Evolutionary conservation across 495 filamentous ascomycete genomes (phyloP), one percentile per base, ranked within the genome.

Genomic region (Barbatosphaeria neglecta): DNA sequence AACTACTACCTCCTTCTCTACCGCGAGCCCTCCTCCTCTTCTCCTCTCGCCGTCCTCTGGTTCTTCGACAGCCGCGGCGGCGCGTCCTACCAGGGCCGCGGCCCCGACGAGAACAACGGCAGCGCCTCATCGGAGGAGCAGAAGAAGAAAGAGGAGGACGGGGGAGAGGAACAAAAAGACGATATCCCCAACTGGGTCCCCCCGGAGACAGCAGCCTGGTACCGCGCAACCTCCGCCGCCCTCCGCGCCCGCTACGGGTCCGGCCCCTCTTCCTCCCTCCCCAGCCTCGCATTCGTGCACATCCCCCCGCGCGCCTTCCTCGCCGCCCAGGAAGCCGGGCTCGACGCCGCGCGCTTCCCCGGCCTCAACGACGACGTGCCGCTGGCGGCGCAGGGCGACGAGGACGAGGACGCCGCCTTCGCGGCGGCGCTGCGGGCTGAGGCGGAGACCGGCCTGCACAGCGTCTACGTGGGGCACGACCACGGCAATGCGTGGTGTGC

Each of bases 11-110:
- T 84, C 5, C 60, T 56, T 2, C 55, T 62, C 11, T 44, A 27
- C 19, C 20, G 24, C 9, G 49, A 54, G 41, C 0, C 43, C 20
- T n/a, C 24, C 16, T 16, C 37, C 23, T 23, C 49, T 4, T 5
- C 20, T 23, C 54, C 57, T 6, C 59, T 61, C 15, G 58, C 77
- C 18, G 50, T 86, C 13, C 64, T 84, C 16, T 86, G 79, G 79
- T 84, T 84, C 62, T 84, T 86, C 52, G 82, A 86, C 51, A 74
- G 68, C 40, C 70, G 68, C 35, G 81, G 81, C 17, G 82, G 82
- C 0, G 63, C 63, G 23, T 58, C 65, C 27, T 76, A 73, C 50
- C 70, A 76, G 41, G 57, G 64, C n/a, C n/a, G n/a, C n/a, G n/a
- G n/a, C n/a, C n/a, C n/a, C n/a, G n/a, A n/a, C n/a, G n/a, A n/a